Evolutionary conservation across 305 asterid species (phyloP).

Genomic region (Andrographis paniculata): DNA sequence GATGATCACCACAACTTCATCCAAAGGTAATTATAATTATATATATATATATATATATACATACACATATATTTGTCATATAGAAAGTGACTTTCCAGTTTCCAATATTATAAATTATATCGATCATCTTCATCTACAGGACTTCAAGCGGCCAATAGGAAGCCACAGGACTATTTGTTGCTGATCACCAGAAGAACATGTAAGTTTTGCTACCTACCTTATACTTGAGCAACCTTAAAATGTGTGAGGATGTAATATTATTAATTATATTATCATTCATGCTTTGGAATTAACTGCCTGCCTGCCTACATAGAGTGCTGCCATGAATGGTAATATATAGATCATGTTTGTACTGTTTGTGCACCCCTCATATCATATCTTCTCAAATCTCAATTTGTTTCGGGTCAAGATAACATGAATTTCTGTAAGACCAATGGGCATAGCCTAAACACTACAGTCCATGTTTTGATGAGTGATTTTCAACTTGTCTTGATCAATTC

Average conservation of each 20-base stretch:
- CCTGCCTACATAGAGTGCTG: too few species aligned
- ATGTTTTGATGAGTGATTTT: constrained; percentile 9
- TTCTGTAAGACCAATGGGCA: constrained; percentile 19
- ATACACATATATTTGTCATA: too few species aligned
- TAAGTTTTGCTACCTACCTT: constrained; percentile 11
- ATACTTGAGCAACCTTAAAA: constrained; percentile 3
- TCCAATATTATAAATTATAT: too few species aligned
- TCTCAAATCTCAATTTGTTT: too few species aligned
- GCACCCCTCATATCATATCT: too few species aligned
- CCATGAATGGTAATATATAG: too few species aligned
- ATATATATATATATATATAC: too few species aligned
- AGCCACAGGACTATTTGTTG: constrained; percentile 10
- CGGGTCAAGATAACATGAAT: constrained; percentile 1
- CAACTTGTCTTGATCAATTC: background rate
- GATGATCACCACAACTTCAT: constrained; percentile 32
- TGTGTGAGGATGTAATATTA: constrained; percentile 21
- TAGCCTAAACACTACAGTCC: constrained; percentile 21
- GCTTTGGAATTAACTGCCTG: too few species aligned
- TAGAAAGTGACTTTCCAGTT: background rate
- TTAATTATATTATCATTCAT: too few species aligned
- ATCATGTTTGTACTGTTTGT: background rate
- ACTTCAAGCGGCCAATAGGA: constrained; percentile 26
- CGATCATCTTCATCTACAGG: constrained; percentile 13
- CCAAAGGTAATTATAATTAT: constrained; percentile 31
- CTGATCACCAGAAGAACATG: constrained; percentile 12